Evolutionary conservation across 305 asterid genomes (phyloP).

Genomic region (Nicotiana rustica): DNA sequence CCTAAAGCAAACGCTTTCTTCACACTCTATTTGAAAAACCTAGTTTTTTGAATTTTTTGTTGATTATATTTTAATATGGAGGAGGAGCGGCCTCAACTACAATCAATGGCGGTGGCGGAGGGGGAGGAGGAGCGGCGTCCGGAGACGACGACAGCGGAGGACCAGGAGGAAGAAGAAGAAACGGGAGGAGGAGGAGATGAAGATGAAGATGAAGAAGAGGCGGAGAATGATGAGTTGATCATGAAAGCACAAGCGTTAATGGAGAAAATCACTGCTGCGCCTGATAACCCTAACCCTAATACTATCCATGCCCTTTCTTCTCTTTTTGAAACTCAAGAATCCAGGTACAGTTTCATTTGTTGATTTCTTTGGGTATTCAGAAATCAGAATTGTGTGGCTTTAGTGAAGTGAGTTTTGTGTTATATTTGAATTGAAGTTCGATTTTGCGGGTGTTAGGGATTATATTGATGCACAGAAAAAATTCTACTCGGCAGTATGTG

Average conservation of each 20-base stretch:
- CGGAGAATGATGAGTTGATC: conserved; percentile 65
- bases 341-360: conserved; percentile 52
- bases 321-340: conserved; percentile 80
- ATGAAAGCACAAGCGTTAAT: conserved; percentile 76
- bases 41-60: conserved; percentile 19
- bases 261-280: conserved; percentile 75
- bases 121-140: conserved; percentile 31
- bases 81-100: conserved; percentile 39
- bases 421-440: background rate
- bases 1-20: background rate
- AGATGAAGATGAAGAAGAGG: conserved; percentile 51
- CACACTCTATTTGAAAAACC: conserved; percentile 18
- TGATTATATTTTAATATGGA: conserved; percentile 7
- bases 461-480: background rate
- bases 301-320: conserved; percentile 86
- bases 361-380: background rate
- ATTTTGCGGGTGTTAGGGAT: background rate
- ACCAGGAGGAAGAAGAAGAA: conserved; percentile 46
- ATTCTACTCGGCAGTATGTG: background rate
- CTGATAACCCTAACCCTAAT: conserved; percentile 85
- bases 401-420: conserved; percentile 29
- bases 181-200: conserved; percentile 50
- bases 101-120: conserved; percentile 35
- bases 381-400: background rate
- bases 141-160: conserved; percentile 39